Evolutionary conservation across 164 flowering plant species (phyloP).

Genomic region (Sextonia rubra): DNA sequence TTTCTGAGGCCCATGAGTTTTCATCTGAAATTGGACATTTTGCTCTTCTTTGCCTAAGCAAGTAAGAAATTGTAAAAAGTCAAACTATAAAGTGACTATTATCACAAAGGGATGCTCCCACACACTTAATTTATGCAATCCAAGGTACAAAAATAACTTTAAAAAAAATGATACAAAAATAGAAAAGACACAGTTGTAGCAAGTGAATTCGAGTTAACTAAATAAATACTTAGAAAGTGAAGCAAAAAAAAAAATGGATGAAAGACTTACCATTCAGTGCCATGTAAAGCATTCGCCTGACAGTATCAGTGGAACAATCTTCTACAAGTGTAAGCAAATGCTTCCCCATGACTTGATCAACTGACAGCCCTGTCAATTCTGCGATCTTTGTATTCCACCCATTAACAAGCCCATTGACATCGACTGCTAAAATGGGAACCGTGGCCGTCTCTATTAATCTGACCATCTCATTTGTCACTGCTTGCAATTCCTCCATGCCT

Average conservation of each 20-base stretch:
- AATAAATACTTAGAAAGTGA: background rate
- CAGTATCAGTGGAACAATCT: slow-evolving; percentile 60
- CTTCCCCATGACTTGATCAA: slow-evolving; percentile 74
- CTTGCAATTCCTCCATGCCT: slow-evolving; percentile 82
- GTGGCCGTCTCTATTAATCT: slow-evolving; percentile 90
- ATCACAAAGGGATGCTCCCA: too few species aligned
- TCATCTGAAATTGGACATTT: slow-evolving; percentile 77
- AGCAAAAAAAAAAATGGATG: slow-evolving; percentile 1
- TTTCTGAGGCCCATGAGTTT: slow-evolving; percentile 46
- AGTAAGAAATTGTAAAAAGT: background rate
- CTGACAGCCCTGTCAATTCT: slow-evolving; percentile 75
- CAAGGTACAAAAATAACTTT: background rate
- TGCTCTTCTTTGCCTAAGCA: slow-evolving; percentile 80
- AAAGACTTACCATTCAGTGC: slow-evolving; percentile 70
- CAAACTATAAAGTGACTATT: background rate
- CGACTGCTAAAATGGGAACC: slow-evolving; percentile 89
- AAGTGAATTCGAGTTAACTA: background rate
- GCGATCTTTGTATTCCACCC: slow-evolving; percentile 95
- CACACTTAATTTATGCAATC: too few species aligned
- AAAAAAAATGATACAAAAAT: background rate
- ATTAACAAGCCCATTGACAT: slow-evolving; percentile 69
- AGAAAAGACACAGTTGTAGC: background rate
- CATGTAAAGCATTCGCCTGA: slow-evolving; percentile 57
- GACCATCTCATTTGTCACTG: slow-evolving; percentile 93
- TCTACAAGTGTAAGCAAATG: slow-evolving; percentile 82